Evolutionary conservation across 2,329 filamentous ascomycete species (phyloP).

Genomic region (Colletotrichum brevisporum): DNA sequence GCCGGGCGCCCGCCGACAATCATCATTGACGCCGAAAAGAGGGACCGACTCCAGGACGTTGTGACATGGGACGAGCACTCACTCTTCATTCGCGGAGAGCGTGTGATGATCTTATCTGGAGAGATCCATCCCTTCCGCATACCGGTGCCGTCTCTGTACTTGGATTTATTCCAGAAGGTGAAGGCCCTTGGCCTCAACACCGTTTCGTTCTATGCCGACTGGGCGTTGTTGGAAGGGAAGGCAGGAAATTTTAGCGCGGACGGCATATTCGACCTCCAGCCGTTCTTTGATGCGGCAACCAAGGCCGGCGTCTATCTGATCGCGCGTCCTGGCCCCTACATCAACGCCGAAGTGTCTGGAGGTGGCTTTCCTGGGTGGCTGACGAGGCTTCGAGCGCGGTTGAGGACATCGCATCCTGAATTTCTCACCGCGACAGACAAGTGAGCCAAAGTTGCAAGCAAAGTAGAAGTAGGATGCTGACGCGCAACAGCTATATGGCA

Average conservation of each 20-base stretch:
- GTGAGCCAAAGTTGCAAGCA: slow-evolving; percentile 52
- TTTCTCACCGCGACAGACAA: slow-evolving; percentile 78
- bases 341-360: slow-evolving; percentile 83
- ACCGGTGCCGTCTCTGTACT: slow-evolving; percentile 64
- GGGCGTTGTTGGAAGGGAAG: slow-evolving; percentile 83
- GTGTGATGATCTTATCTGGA: slow-evolving; percentile 79
- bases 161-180: slow-evolving; percentile 86
- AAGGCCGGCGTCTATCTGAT: slow-evolving; percentile 83
- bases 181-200: slow-evolving; percentile 85
- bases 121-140: slow-evolving; percentile 79
- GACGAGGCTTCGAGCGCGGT: slow-evolving; percentile 73
- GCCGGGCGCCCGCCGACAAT: slow-evolving; percentile 38
- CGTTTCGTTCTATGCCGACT: slow-evolving; percentile 85
- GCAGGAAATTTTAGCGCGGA: slow-evolving; percentile 78
- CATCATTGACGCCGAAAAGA: slow-evolving; percentile 43
- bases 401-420: slow-evolving; percentile 73
- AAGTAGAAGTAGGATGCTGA: too few relatives aligned
- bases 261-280: slow-evolving; percentile 79
- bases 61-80: slow-evolving; percentile 82
- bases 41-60: slow-evolving; percentile 50
- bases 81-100: slow-evolving; percentile 77
- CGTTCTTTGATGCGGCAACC: slow-evolving; percentile 82
- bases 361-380: slow-evolving; percentile 89
- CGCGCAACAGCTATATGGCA: slow-evolving; percentile 66
- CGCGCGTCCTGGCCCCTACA: slow-evolving; percentile 80